Conservation (phyloP, 1,139 yeast genomes). For the Arxiozyma telluris region DNA sequence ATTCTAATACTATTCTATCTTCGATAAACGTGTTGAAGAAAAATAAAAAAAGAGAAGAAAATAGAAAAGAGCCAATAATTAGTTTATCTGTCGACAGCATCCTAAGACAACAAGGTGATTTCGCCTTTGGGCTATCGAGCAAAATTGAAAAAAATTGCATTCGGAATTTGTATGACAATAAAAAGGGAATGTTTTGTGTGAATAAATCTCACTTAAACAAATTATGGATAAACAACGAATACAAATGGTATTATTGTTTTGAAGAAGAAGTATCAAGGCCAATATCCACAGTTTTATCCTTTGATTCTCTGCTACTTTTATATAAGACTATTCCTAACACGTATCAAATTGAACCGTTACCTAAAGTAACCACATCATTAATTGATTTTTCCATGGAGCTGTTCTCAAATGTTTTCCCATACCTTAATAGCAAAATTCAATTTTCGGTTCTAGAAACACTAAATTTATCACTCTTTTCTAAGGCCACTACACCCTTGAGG, state of each 20-base stretch:
- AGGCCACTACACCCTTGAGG: slow-evolving; percentile 31
- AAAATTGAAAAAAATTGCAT: slow-evolving; percentile 32
- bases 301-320: slow-evolving; percentile 33
- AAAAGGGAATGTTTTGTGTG: slow-evolving; percentile 19
- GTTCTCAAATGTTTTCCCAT: slow-evolving; percentile 63
- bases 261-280: slow-evolving; percentile 33
- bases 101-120: slow-evolving; percentile 32
- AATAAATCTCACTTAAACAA: slow-evolving; percentile 8
- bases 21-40: slow-evolving; percentile 11
- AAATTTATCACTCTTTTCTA: slow-evolving; percentile 43
- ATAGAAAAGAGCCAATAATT: slow-evolving; percentile 16
- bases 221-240: slow-evolving; percentile 22
- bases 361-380: slow-evolving; percentile 43
- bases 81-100: slow-evolving; percentile 20
- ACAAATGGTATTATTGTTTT: slow-evolving; percentile 32
- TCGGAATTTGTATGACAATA: slow-evolving; percentile 32
- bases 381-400: slow-evolving; percentile 73
- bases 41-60: slow-evolving; percentile 15
- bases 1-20: slow-evolving; percentile 18
- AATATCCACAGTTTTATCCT: slow-evolving; percentile 33
- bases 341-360: slow-evolving; percentile 24
- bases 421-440: slow-evolving; percentile 72
- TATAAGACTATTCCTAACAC: slow-evolving; percentile 29
- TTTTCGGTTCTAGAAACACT: slow-evolving; percentile 77
- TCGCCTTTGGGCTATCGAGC: slow-evolving; percentile 39